phyloP scores from a whole-genome alignment of 2,329 filamentous ascomycete species.

The Ophioceras dolichostomum region DNA sequence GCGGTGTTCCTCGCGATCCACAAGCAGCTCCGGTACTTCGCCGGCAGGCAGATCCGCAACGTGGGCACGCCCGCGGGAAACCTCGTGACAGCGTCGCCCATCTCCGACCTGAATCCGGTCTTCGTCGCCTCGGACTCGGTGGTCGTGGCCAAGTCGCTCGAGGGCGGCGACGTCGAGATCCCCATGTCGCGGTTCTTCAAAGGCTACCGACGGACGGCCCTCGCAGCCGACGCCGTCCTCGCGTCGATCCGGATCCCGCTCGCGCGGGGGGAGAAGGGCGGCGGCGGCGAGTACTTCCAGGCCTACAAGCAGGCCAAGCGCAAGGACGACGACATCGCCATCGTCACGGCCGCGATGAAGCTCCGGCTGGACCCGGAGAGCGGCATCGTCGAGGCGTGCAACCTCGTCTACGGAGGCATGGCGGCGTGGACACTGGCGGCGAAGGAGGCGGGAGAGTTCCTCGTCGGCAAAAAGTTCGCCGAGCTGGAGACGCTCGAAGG shows the following conservation, averaged over 20 bases:
- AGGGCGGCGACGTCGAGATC: constrained; percentile 59
- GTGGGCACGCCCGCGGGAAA: constrained; percentile 97
- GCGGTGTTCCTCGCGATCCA: constrained; percentile 86
- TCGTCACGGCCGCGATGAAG: constrained; percentile 79
- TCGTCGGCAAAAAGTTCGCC: constrained; percentile 68
- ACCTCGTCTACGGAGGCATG: constrained; percentile 90
- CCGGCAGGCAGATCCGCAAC: constrained; percentile 88
- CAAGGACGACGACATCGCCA: constrained; percentile 97
- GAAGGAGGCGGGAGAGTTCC: constrained; percentile 60
- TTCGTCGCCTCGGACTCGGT: constrained; percentile 79
- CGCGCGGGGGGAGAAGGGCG: constrained; percentile 55
- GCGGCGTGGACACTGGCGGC: constrained; percentile 83
- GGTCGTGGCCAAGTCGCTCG: constrained; percentile 66
- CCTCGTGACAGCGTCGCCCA: constrained; percentile 85
- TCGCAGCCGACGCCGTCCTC: constrained; percentile 73
- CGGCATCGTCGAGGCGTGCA: constrained; percentile 60
- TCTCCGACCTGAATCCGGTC: constrained; percentile 91
- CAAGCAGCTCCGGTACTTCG: constrained; percentile 92
- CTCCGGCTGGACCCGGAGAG: constrained; percentile 53
- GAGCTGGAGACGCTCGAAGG: constrained; percentile 78
- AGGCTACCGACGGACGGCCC: constrained; percentile 74
- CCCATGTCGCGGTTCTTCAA: constrained; percentile 89
- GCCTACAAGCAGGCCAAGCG: constrained; percentile 95
- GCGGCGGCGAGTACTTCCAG: constrained; percentile 78
- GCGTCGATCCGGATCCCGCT: constrained; percentile 77